Evolutionary conservation across 2,329 filamentous ascomycete species (phyloP), one percentile per base, ranked within the genome.

Genomic region (Uncinocarpus reesii): DNA sequence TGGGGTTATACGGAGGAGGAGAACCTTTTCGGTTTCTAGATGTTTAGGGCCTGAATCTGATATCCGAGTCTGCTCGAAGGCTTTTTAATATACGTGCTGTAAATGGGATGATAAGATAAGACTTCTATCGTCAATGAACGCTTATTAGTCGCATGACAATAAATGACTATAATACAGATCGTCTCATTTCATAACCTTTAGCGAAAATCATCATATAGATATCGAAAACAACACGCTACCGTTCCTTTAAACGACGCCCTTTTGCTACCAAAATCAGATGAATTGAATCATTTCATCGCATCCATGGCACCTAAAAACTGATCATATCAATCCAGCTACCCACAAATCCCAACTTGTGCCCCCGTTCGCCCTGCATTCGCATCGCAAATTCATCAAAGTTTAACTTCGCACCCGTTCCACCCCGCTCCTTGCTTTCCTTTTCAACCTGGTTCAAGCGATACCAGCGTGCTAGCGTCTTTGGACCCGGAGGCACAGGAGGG

Each of bases 311-410:
- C 53, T 61, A 79, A 61, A 81, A 78, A 62, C 73, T 72, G 58
- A 77, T 77, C 74, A 79, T 74, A 54, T 95, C 89, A 65, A 95
- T 86, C 90, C 90, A 96, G 58, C 80, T 86, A 51, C 86, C 86
- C 40, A 95, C 73, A 65, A 95, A 90, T 56, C 86, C 84, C 52
- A 89, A 73, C 46, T 82, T 70, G 60, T 80, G 79, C 20, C 79
- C 78, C 55, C 81, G 77, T 53, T 80, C 75, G n/a, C 73, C 73
- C 56, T 80, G 78, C 69, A 92, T 86, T 42, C 83, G 81, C 32
- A 71, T 70, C 58, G 86, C 81, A 65, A 96, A 93, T 65, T 96
- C 92, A 1, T 77, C 74, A 55, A 82, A 89, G 60, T 69, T 84
- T 41, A 96, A 70, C 59, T 81, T 79, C 1, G 87, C 90, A 67